A percentile compares a stretch with the other conserved stretches of the same genome.
These are phyloP conservation scores for Cryphonectria japonica DNA, from an alignment of 2,329 filamentous ascomycete species.

Conservation along the genomic window DNA sequence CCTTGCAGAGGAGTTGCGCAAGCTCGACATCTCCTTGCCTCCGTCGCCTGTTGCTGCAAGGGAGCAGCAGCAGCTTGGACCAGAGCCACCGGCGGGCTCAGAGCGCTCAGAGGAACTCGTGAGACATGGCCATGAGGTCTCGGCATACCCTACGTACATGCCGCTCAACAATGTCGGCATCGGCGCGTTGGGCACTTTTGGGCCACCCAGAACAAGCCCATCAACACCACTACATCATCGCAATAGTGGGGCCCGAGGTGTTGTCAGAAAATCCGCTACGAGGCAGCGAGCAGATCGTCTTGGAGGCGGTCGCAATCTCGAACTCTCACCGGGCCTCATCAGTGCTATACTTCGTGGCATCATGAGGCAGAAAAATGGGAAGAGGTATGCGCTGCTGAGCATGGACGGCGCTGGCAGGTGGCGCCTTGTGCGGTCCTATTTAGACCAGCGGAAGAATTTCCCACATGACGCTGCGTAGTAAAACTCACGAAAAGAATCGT, in stretches of 20 bases:
- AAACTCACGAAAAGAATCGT: background rate
- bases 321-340: constrained; percentile 14
- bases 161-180: background rate
- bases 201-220: background rate
- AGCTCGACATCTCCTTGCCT: constrained; percentile 16
- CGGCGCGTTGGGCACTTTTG: background rate
- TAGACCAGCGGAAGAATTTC: background rate
- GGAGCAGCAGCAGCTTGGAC: background rate
- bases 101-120: background rate
- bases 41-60: background rate
- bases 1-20: constrained; percentile 16
- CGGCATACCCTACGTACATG: background rate
- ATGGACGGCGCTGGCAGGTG: constrained; percentile 25
- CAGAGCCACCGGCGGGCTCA: background rate
- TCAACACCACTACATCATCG: background rate
- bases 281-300: background rate
- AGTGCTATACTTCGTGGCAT: constrained; percentile 14
- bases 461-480: constrained; percentile 11
- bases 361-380: constrained; percentile 1
- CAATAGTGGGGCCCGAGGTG: background rate
- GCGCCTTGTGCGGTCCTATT: constrained; percentile 14
- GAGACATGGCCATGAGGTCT: background rate
- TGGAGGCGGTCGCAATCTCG: background rate
- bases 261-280: background rate
- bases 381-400: constrained; percentile 11